Conservation (phyloP, 805 yeast genomes). For the Candida germanica region DNA sequence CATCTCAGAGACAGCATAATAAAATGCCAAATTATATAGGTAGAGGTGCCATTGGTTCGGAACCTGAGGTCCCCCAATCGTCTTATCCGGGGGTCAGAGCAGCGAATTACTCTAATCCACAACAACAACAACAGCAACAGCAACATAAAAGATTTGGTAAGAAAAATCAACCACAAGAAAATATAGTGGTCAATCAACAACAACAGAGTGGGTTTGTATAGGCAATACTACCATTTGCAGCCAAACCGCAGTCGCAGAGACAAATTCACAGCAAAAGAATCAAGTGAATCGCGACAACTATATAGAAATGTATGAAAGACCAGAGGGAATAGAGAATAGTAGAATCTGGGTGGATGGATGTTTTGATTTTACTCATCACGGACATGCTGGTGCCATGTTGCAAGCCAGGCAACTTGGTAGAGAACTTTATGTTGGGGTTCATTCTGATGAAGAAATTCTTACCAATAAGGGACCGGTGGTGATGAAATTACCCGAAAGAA, state of each 20-base stretch:
- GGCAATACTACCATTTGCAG: background rate
- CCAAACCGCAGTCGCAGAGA: background rate
- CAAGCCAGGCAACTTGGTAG: slow-evolving; percentile 86
- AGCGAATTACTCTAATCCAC: slow-evolving; percentile 7
- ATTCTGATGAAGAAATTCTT: slow-evolving; percentile 82
- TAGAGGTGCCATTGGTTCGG: slow-evolving; percentile 11
- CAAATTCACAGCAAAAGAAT: too few species aligned
- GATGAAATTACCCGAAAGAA: slow-evolving; percentile 77
- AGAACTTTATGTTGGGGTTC: slow-evolving; percentile 82
- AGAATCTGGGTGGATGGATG: slow-evolving; percentile 97
- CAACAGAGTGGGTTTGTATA: slow-evolving; percentile 20
- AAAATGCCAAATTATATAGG: slow-evolving; percentile 20
- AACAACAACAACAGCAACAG: slow-evolving; percentile 2
- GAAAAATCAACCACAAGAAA: background rate
- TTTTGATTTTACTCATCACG: slow-evolving; percentile 97
- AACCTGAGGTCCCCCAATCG: slow-evolving; percentile 2
- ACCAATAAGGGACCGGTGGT: slow-evolving; percentile 91
- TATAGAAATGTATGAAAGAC: slow-evolving; percentile 34
- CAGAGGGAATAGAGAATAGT: slow-evolving; percentile 41
- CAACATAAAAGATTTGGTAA: slow-evolving; percentile 2
- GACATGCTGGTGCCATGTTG: slow-evolving; percentile 92
- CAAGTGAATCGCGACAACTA: background rate
- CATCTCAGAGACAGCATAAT: slow-evolving; percentile 18
- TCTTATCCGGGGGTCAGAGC: slow-evolving; percentile 2
- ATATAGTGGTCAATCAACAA: slow-evolving; percentile 13